Conservation (phyloP, 2,329 filamentous ascomycete species). For the Cladophialophora exuberans region DNA sequence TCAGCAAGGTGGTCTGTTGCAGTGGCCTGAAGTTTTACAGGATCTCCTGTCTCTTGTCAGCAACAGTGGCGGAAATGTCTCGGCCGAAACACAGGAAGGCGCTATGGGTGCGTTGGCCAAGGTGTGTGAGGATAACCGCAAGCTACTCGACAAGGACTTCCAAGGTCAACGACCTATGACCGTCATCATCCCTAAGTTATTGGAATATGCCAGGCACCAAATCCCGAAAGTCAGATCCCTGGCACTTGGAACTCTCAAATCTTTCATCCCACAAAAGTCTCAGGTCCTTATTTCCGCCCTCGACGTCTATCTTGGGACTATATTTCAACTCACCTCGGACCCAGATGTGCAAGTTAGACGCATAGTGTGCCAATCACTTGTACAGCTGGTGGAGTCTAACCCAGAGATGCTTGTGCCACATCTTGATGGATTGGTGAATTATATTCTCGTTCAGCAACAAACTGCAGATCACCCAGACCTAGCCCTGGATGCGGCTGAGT, state of each 20-base stretch:
- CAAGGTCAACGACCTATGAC: slow-evolving; percentile 85
- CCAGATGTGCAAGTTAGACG: slow-evolving; percentile 79
- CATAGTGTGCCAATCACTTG: slow-evolving; percentile 91
- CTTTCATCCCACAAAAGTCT: slow-evolving; percentile 85
- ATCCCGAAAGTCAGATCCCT: slow-evolving; percentile 77
- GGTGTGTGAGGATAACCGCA: slow-evolving; percentile 95
- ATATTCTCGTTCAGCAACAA: slow-evolving; percentile 87
- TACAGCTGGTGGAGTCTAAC: slow-evolving; percentile 85
- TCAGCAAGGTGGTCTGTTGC: slow-evolving; percentile 78
- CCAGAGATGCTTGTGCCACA: slow-evolving; percentile 90
- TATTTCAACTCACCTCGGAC: slow-evolving; percentile 82
- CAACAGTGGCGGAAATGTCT: slow-evolving; percentile 69
- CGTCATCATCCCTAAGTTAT: slow-evolving; percentile 85
- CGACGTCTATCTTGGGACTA: slow-evolving; percentile 77
- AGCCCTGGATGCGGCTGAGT: slow-evolving; percentile 92
- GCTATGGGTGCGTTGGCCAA: slow-evolving; percentile 92
- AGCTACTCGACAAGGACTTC: slow-evolving; percentile 82
- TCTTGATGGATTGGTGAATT: slow-evolving; percentile 84
- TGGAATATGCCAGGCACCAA: slow-evolving; percentile 79
- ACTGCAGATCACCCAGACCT: slow-evolving; percentile 81
- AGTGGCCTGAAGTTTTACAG: slow-evolving; percentile 88
- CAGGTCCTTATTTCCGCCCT: slow-evolving; percentile 79
- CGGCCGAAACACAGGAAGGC: slow-evolving; percentile 80
- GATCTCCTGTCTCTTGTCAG: slow-evolving; percentile 78
- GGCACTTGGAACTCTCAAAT: slow-evolving; percentile 83